A percentile compares a stretch with the other conserved stretches of the same genome.
phyloP scores from a whole-genome alignment of 2,329 filamentous ascomycete species.

The Akanthomyces uredinophilus region DNA sequence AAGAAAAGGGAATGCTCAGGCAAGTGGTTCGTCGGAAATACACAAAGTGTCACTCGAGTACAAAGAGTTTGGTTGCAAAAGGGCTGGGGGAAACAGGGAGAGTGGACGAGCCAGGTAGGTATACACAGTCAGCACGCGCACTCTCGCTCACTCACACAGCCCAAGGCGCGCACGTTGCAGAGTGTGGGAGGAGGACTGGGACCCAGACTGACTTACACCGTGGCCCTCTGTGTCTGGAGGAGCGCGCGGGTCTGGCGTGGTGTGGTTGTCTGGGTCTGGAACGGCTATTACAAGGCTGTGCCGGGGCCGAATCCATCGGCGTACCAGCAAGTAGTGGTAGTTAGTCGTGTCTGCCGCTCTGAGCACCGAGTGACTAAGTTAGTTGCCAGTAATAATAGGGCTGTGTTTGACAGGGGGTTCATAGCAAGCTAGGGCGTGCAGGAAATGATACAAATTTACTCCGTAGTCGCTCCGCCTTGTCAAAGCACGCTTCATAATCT shows the following conservation, averaged over 20 bases:
- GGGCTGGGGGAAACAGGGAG: neutral
- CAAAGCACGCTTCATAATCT: too few species aligned
- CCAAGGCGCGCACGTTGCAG: neutral
- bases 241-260: too few species aligned
- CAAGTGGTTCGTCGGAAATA: neutral
- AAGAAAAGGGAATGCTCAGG: neutral
- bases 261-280: neutral
- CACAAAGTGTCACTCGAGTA: neutral
- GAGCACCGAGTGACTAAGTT: too few species aligned
- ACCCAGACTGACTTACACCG: neutral
- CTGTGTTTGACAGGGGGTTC: too few species aligned
- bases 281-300: conserved; percentile 6
- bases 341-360: neutral
- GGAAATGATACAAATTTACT: too few species aligned
- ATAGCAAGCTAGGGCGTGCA: too few species aligned
- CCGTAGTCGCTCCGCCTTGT: too few species aligned
- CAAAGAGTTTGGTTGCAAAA: neutral
- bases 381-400: too few species aligned
- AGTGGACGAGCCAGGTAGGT: neutral
- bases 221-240: neutral
- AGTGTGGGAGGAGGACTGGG: neutral
- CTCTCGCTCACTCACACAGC: neutral
- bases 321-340: too few species aligned
- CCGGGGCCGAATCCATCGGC: conserved; percentile 10
- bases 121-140: neutral